These are phyloP conservation scores for Stellera chamaejasme DNA, from an alignment of 345 rosid genomes.

Conservation along the genomic window DNA sequence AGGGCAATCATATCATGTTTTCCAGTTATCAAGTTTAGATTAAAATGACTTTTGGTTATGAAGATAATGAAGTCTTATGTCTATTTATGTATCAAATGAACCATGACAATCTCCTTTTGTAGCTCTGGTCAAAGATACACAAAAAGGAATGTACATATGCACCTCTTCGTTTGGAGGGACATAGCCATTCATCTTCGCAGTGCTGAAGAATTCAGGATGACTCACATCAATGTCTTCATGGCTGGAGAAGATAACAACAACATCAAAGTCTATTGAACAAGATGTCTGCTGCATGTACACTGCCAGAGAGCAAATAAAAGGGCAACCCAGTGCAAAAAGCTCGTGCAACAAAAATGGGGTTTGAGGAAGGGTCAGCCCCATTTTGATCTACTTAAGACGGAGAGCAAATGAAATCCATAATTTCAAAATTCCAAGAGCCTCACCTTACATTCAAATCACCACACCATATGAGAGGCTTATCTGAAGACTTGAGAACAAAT, in stretches of 20 bases:
- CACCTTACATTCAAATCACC: slow-evolving; percentile 97
- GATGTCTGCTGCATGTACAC: neutral
- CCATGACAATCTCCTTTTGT: too few relatives aligned
- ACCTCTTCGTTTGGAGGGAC: slow-evolving; percentile 91
- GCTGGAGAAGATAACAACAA: slow-evolving; percentile 38
- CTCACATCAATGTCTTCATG: slow-evolving; percentile 89
- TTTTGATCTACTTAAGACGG: too few relatives aligned
- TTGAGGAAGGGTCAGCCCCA: too few relatives aligned
- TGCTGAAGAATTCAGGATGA: slow-evolving; percentile 86
- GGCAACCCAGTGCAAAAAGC: neutral
- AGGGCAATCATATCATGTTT: too few relatives aligned
- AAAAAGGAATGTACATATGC: neutral
- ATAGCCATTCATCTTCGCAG: slow-evolving; percentile 90
- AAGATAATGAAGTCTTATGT: neutral
- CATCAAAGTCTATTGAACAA: slow-evolving; percentile 2
- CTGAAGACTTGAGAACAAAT: slow-evolving; percentile 51
- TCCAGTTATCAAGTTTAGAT: too few relatives aligned
- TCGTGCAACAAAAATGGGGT: too few relatives aligned
- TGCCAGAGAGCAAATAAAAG: neutral
- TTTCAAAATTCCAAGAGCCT: slow-evolving; percentile 5
- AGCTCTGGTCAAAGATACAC: too few relatives aligned
- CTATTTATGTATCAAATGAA: slow-evolving; percentile 4
- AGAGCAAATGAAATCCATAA: neutral
- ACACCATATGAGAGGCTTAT: slow-evolving; percentile 93
- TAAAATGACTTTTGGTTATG: too few relatives aligned